These are phyloP conservation scores for Hibiscus tridactylites DNA, from an alignment of 345 rosid species.

Conservation along the genomic window DNA sequence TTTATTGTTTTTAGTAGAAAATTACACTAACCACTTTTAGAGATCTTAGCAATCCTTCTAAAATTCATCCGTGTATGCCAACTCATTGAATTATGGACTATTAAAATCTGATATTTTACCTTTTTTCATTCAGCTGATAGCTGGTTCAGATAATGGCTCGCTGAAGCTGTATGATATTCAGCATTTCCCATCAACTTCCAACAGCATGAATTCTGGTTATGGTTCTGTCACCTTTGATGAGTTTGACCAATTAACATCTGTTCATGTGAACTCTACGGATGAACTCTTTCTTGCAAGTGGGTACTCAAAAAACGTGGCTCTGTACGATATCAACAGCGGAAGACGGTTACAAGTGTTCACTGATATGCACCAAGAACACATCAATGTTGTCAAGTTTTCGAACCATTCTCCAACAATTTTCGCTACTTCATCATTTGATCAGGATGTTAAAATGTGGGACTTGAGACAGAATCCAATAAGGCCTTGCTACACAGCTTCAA, in stretches of 20 bases:
- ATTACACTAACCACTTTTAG: neutral
- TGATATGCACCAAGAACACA: conserved; percentile 85
- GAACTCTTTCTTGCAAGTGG: conserved; percentile 92
- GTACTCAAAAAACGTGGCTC: conserved; percentile 75
- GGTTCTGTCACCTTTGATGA: conserved; percentile 67
- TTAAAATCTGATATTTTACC: neutral
- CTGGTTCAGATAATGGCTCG: conserved; percentile 96
- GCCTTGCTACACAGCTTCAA: conserved; percentile 75
- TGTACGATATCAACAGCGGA: conserved; percentile 73
- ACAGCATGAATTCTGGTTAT: conserved; percentile 21
- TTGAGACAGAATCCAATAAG: conserved; percentile 66
- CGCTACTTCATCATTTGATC: conserved; percentile 96
- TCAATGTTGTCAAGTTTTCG: conserved; percentile 86
- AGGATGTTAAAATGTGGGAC: conserved; percentile 88
- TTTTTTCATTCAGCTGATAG: conserved; percentile 56
- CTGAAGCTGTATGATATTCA: conserved; percentile 64
- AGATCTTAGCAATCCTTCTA: neutral
- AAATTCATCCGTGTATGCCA: neutral
- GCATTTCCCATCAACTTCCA: conserved; percentile 31
- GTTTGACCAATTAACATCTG: conserved; percentile 85
- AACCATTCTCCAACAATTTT: conserved; percentile 80
- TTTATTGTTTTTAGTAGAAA: neutral
- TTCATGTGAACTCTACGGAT: conserved; percentile 81
- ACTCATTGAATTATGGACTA: neutral
- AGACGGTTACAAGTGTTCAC: conserved; percentile 65